Evolutionary conservation across 768 basidiomycete genomes (phyloP), one percentile per base, ranked within the genome.

Genomic region (Rhodotorula diobovata): DNA sequence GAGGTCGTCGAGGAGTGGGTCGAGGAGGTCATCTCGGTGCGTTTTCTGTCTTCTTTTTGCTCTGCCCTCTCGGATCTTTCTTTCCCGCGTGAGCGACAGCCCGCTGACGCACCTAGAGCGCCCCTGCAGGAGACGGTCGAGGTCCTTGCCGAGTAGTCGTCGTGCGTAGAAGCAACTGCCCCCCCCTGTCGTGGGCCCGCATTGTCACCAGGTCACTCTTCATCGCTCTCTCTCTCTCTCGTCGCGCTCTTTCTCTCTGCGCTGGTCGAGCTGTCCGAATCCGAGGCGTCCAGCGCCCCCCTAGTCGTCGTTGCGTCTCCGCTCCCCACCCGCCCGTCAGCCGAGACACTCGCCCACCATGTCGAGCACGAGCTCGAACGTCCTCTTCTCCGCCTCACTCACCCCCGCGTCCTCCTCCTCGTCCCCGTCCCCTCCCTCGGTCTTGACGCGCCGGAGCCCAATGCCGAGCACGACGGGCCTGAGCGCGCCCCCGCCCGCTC

Each of bases 401-500:
- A 79, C 73, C 30, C 63, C 70, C 18, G 25, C n/a, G 0, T 74
- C 75, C 10, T 76, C 76, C 0, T 72, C 79, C 23, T 79, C 78
- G 5, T 80, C 76, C 59, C 81, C 85, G 3, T 73, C 74, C 1
- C 72, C 71, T 12, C 41, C 41, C 14, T 43, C 41, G 14, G 14
- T 7, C 20, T 41, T 16, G 9, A 14, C 20, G 39, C 53, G 62
- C 53, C 80, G 81, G 72, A 94, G 79, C 7, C 91, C 88, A 57
- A 93, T 83, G 0, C 90, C 91, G 46, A 95, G 85, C 0, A 94
- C 82, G 14, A 94, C 85, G 50, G 85, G 85, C 68, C 85, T 83
- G 63, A 87, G 82, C 35, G 83, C 80, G 14, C 84, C 41, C 83
- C 51, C 83, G 64, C 85, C 77, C 76, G 41, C 25, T 63, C 74